phyloP scores from a whole-genome alignment of 768 basidiomycete species.

The Mycena polygramma region DNA sequence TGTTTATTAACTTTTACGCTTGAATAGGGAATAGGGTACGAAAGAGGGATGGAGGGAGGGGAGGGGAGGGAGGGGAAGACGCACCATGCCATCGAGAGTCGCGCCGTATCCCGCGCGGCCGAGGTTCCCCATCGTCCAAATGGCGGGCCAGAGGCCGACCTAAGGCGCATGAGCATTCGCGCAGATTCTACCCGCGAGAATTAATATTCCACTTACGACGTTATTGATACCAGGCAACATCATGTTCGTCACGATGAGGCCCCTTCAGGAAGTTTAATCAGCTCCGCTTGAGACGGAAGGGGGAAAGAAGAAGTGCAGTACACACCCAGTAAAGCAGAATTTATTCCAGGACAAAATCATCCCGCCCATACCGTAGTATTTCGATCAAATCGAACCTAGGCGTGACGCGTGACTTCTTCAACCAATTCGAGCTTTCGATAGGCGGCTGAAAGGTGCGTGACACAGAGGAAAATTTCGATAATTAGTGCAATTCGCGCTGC shows the following conservation, averaged over 20 bases:
- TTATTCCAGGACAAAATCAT: slow-evolving; percentile 60
- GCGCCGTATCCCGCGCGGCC: slow-evolving; percentile 69
- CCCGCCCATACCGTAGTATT: too few species aligned
- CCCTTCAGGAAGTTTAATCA: slow-evolving; percentile 82
- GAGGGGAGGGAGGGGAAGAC: slow-evolving; percentile 31
- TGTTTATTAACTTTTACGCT: too few species aligned
- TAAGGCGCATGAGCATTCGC: too few species aligned
- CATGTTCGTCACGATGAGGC: slow-evolving; percentile 69
- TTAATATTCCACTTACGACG: slow-evolving; percentile 11
- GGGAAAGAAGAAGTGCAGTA: too few species aligned
- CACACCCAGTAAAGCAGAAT: background rate
- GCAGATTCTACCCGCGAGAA: too few species aligned
- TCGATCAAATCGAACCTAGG: too few species aligned
- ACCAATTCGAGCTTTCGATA: too few species aligned
- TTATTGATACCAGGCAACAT: slow-evolving; percentile 56
- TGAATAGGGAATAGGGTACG: slow-evolving; percentile 2
- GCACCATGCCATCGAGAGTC: slow-evolving; percentile 64
- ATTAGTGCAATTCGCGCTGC: too few species aligned
- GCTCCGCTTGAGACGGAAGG: slow-evolving; percentile 38
- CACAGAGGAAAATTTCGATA: too few species aligned
- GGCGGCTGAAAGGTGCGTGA: too few species aligned
- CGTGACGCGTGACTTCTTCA: too few species aligned
- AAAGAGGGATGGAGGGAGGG: slow-evolving; percentile 39
- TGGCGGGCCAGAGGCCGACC: slow-evolving; percentile 23
- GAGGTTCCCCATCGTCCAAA: slow-evolving; percentile 37